phyloP scores from a whole-genome alignment of 2,329 filamentous ascomycete genomes.

The Neonectria ditissima region DNA sequence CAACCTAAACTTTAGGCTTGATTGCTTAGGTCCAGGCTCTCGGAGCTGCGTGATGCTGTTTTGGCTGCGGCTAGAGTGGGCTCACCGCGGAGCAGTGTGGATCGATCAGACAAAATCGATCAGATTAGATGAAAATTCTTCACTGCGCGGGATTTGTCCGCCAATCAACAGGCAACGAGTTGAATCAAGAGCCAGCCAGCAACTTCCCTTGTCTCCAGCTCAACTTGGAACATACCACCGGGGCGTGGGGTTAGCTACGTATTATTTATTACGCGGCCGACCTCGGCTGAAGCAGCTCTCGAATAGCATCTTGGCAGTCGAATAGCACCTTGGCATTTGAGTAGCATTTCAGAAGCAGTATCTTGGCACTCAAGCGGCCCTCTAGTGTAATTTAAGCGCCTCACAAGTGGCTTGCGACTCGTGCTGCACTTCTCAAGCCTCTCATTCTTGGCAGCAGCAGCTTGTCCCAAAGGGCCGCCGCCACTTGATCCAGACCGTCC shows the following conservation, averaged over 20 bases:
- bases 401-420: neutral
- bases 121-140: neutral
- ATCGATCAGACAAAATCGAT: neutral
- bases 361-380: neutral
- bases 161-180: neutral
- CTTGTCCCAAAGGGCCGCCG: neutral
- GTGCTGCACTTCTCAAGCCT: neutral
- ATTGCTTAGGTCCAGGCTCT: neutral
- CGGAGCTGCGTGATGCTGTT: neutral
- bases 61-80: neutral
- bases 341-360: too few species aligned
- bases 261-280: neutral
- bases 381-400: neutral
- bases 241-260: neutral
- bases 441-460: neutral
- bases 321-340: too few species aligned
- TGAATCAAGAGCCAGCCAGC: neutral
- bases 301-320: neutral
- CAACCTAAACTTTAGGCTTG: neutral
- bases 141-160: neutral
- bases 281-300: neutral
- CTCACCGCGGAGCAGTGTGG: neutral
- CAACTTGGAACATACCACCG: neutral
- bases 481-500: neutral
- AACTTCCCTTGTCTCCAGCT: neutral